Percentiles rank a stretch among this genome's conserved stretches.
phyloP scores from a whole-genome alignment of 345 rosid genomes.

The Eucalyptus tenuipes region DNA sequence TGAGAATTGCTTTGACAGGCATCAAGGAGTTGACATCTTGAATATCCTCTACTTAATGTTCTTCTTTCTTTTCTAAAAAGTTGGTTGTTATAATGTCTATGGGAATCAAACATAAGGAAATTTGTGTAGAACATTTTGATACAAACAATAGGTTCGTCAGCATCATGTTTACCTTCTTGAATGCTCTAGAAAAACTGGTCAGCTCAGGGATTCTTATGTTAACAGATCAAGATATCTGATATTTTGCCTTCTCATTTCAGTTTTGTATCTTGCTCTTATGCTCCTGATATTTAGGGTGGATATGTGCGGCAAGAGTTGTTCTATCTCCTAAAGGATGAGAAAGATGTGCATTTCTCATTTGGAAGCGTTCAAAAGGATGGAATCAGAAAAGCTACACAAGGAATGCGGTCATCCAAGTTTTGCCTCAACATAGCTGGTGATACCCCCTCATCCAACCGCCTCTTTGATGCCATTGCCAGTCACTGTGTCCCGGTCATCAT shows the following conservation, averaged over 20 bases:
- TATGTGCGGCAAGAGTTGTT: constrained; percentile 69
- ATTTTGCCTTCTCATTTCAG: not conserved
- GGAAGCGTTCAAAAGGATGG: constrained; percentile 75
- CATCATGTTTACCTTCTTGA: not conserved
- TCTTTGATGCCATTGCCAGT: constrained; percentile 91
- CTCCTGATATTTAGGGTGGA: constrained; percentile 53
- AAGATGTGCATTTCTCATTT: constrained; percentile 77
- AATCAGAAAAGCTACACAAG: constrained; percentile 45
- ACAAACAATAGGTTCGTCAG: not conserved
- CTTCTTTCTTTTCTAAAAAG: not conserved
- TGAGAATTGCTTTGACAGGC: not conserved
- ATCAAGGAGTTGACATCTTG: not conserved
- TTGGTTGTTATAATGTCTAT: not conserved
- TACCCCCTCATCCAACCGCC: constrained; percentile 95
- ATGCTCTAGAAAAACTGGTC: not conserved
- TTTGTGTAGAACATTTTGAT: not conserved
- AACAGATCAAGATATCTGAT: not conserved
- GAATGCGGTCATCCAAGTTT: constrained; percentile 84
- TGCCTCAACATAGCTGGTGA: constrained; percentile 97
- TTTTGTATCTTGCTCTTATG: not conserved
- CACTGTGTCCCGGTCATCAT: constrained; percentile 89
- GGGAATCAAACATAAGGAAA: not conserved
- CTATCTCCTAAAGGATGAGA: constrained; percentile 63
- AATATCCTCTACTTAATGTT: not conserved
- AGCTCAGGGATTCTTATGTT: not conserved